Conservation (phyloP, 805 yeast species). For the Candida insectalens region DNA sequence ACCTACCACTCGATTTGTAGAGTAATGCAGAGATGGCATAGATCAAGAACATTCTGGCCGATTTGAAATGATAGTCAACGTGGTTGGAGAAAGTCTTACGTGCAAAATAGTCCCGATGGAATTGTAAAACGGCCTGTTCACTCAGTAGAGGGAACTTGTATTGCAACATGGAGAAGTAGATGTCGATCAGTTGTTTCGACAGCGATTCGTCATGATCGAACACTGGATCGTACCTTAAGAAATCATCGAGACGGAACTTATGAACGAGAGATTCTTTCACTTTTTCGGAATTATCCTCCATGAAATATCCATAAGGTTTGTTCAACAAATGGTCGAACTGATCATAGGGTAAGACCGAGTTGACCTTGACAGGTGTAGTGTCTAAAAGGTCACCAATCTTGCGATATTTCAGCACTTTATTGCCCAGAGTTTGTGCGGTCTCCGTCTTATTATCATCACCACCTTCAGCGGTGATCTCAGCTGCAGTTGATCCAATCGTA, state of each 20-base stretch:
- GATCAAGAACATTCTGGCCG: conserved; percentile 48
- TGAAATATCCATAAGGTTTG: conserved; percentile 14
- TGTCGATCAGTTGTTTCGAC: conserved; percentile 41
- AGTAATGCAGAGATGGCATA: conserved; percentile 42
- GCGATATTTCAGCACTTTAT: conserved; percentile 17
- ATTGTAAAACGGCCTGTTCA: conserved; percentile 39
- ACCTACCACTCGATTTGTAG: conserved; percentile 46
- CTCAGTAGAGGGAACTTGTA: conserved; percentile 47
- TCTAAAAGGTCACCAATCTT: conserved; percentile 17
- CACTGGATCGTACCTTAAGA: conserved; percentile 38
- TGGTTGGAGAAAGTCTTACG: conserved; percentile 10
- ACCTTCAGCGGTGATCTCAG: not conserved
- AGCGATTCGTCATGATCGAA: conserved; percentile 40
- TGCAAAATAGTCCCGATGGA: conserved; percentile 34
- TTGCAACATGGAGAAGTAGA: conserved; percentile 46
- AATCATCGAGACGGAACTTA: conserved; percentile 37
- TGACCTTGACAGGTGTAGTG: not conserved
- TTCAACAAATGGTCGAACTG: conserved; percentile 13
- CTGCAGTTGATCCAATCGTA: not conserved
- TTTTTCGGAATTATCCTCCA: conserved; percentile 7
- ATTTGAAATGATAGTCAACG: conserved; percentile 39
- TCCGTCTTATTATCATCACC: not conserved
- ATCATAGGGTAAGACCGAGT: conserved; percentile 4
- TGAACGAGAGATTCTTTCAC: conserved; percentile 22
- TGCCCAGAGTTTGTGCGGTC: not conserved